Evolutionary conservation across 345 rosid species (phyloP), one percentile per base, ranked within the genome.

Genomic region (Melastoma malabathricum): DNA sequence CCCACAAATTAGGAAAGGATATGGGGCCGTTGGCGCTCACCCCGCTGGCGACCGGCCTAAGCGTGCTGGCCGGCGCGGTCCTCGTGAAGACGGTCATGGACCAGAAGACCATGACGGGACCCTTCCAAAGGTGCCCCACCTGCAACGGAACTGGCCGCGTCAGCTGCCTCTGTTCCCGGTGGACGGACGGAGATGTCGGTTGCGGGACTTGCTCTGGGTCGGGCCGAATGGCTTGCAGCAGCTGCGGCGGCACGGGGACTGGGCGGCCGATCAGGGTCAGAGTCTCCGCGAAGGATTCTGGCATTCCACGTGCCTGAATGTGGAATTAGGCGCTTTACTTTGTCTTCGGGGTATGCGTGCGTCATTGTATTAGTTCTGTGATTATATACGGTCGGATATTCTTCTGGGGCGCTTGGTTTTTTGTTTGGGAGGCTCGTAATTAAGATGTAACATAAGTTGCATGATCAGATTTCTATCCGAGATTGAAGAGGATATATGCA

Each of bases 151-250:
- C 96, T 13, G 96, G 98, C 44, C 75, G 86, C 54, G 81, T 90
- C 60, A 15, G 73, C 1, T 90, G 98, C 43, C 47, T 84, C 18
- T 90, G 98, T 46, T 64, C 86, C 3, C 76, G 89, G 1, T 90
- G 98, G 98, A 86, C 98, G 31, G 98, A 90, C 49, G 89, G 92
- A 8, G 96, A 90, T 52, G 72, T 68, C 12, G 98, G 98, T 0
- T 90, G 98, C 68, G 74, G 93, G 46, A 77, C 80, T 44, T 86
- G 96, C 57, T 66, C 96, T 3, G 96, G 98, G 49, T 90, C 98
- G 3, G 95, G 98, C 52, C 85, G 89, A 38, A 78, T 55, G 74
- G 65, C 72, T 23, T 86, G 98, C 55, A 75, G 58, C 62, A 90
- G 82, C 66, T 90, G 98, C 47, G 98, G 96, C 0, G 98, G 98